These are phyloP conservation scores for Hypoxylon sp. DNA, from an alignment of 2,329 filamentous ascomycete species.

Conservation along the genomic window DNA sequence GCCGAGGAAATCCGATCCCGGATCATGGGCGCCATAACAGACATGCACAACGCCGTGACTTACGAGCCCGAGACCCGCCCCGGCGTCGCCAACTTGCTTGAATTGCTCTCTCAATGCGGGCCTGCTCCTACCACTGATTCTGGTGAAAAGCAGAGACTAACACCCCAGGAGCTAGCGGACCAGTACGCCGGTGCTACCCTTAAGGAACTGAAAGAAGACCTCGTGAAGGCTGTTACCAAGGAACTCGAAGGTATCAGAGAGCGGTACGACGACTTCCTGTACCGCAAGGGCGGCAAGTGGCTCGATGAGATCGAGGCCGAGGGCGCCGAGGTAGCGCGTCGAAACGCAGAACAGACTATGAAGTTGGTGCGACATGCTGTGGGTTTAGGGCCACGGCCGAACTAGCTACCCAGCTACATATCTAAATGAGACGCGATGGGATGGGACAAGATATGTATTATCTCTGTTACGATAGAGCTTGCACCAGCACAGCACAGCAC, in stretches of 20 bases:
- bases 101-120: slow-evolving; percentile 81
- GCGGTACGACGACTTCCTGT: slow-evolving; percentile 63
- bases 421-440: neutral
- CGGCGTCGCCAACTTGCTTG: slow-evolving; percentile 88
- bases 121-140: neutral
- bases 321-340: slow-evolving; percentile 73
- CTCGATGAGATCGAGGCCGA: slow-evolving; percentile 70
- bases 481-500: neutral
- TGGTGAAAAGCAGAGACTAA: slow-evolving; percentile 39
- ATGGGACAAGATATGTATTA: slow-evolving; percentile 1
- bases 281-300: slow-evolving; percentile 62
- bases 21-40: slow-evolving; percentile 81
- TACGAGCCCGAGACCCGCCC: slow-evolving; percentile 81
- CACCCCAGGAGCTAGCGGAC: slow-evolving; percentile 55
- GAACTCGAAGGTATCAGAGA: slow-evolving; percentile 66
- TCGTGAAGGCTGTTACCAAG: slow-evolving; percentile 70
- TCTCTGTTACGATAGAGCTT: neutral
- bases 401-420: neutral
- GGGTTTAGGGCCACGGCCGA: slow-evolving; percentile 58
- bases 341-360: slow-evolving; percentile 73
- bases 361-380: slow-evolving; percentile 65
- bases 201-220: slow-evolving; percentile 73
- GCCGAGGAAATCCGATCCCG: slow-evolving; percentile 76
- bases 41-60: slow-evolving; percentile 75
- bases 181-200: slow-evolving; percentile 61